Percentiles rank a stretch among this genome's conserved stretches.
These are phyloP conservation scores for Cercospora nicotianae DNA, from an alignment of 2,329 filamentous ascomycete genomes.

Conservation along the genomic window DNA sequence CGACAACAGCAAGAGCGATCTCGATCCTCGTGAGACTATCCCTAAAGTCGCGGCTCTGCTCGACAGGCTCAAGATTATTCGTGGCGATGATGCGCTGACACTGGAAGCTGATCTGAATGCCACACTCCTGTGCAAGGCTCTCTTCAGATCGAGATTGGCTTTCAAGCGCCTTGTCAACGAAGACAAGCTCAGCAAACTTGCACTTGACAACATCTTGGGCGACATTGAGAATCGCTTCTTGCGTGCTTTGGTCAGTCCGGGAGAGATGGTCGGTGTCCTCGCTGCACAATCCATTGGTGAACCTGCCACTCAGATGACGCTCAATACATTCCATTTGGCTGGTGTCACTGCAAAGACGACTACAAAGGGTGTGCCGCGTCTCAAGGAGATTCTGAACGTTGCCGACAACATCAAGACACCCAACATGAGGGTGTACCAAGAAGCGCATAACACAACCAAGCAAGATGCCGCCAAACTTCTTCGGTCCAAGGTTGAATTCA, in stretches of 20 bases:
- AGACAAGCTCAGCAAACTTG: conserved; percentile 83
- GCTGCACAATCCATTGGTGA: conserved; percentile 98
- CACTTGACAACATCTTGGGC: conserved; percentile 88
- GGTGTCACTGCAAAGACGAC: conserved; percentile 99
- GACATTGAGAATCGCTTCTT: conserved; percentile 88
- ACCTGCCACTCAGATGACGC: conserved; percentile 97
- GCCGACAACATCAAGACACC: conserved; percentile 98
- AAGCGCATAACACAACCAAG: conserved; percentile 58
- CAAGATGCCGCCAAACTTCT: conserved; percentile 82
- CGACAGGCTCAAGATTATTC: conserved; percentile 77
- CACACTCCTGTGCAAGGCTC: conserved; percentile 87
- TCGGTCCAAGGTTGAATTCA: conserved; percentile 90
- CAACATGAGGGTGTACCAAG: conserved; percentile 89
- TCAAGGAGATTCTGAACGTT: conserved; percentile 98
- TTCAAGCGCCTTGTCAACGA: conserved; percentile 90
- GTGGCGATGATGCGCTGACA: conserved; percentile 79
- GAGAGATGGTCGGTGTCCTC: conserved; percentile 98
- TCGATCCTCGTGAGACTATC: conserved; percentile 85
- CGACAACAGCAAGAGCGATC: conserved; percentile 78
- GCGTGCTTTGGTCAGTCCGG: conserved; percentile 80
- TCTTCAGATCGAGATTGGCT: conserved; percentile 82
- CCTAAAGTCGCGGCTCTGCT: conserved; percentile 74
- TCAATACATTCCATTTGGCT: conserved; percentile 99
- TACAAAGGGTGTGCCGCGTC: conserved; percentile 94
- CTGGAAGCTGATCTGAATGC: conserved; percentile 83